Evolutionary conservation across 331 rosid species (phyloP), one percentile per base, ranked within the genome.

Genomic region (Quercus lobata): DNA sequence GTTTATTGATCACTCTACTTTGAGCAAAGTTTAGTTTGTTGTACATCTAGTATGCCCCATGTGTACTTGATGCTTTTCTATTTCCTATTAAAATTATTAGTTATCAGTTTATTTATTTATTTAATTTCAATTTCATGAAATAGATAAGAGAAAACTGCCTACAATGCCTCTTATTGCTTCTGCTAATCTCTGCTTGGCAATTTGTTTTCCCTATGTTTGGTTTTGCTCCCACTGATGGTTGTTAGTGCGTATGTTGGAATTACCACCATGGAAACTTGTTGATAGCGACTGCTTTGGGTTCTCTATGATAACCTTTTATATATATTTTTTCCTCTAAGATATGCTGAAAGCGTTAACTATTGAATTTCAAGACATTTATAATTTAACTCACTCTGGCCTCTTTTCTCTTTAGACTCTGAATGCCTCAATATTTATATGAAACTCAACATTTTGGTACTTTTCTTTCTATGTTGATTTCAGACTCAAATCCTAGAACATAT

Each of bases 401-500:
- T 44, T 24, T 37, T 18, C 75, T 37, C 27, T 49, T 49, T 49
- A 14, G 17, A 49, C 54, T 49, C 17, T 11, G 57, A 32, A 27
- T 41, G 52, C n/a, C n/a, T 49, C 10, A 52, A 49, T 61, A 61
- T 60, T 60, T 49, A 29, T 22, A 78, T 71, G 34, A 71, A 52
- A 19, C 8, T 46, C 25, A 52, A 6, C 61, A 68, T 78, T 82
- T 75, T 71, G 72, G 60, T 71, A 5, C 60, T 79, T 74, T 57
- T 54, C 24, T 79, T 62, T 54, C 24, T 79, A 27, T 37, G 77
- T 41, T 37, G 54, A 66, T 41, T 74, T 82, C 85, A 71, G 69
- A 49, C 69, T 58, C 1, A 12, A 9, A 58, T 30, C 66, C 66
- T 60, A 21, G 32, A 5, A 60, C 66, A 60, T 60, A 60, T 24